Evolutionary conservation across 1,284 basidiomycete species (phyloP), one percentile per base, ranked within the genome.

Genomic region (Irpex sp.): DNA sequence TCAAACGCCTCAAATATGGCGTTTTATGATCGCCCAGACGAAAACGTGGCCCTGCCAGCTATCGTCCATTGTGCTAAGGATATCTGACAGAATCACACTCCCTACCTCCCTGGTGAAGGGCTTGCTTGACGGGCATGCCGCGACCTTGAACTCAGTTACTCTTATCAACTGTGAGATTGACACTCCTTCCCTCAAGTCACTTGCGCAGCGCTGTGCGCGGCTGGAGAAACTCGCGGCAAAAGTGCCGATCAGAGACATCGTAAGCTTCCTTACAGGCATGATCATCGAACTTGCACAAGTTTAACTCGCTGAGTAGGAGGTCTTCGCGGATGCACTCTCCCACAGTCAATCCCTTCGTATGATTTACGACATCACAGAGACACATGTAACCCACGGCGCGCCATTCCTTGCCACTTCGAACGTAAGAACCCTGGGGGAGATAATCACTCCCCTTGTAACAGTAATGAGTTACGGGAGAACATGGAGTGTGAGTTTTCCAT

Each of bases 381-480:
- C 71, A 28, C 82, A 84, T 66, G 70, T 74, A 6, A 69, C 73
- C 6, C 81, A 84, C 63, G 77, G 75, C 9, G 70, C 75, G n/a
- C 76, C 73, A 33, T 72, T 72, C 8, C 72, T 87, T 35, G 76
- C 69, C 47, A 74, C 72, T 36, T 75, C 78, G 14, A 76, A 77
- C 55, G 79, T 81, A 6, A 71, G 70, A 14, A 61, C 69, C 35
- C 67, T 87, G 61, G 81, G 86, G 76, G 65, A 67, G 21, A 62
- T 62, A 4, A 77, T 79, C 14, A 74, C 72, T 10, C 75, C 64
- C 36, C 69, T 87, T 60, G 70, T 71, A 56, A 81, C 74, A 61
- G 74, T 90, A 47, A 71, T 86, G 36, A 82, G 80, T 33, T 81
- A 80, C 62, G 78, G 77, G 49, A 76, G 85, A 45, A 69, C 82